These are phyloP conservation scores for Diaporthe helianthi DNA, from an alignment of 2,329 filamentous ascomycete species.

Conservation along the genomic window DNA sequence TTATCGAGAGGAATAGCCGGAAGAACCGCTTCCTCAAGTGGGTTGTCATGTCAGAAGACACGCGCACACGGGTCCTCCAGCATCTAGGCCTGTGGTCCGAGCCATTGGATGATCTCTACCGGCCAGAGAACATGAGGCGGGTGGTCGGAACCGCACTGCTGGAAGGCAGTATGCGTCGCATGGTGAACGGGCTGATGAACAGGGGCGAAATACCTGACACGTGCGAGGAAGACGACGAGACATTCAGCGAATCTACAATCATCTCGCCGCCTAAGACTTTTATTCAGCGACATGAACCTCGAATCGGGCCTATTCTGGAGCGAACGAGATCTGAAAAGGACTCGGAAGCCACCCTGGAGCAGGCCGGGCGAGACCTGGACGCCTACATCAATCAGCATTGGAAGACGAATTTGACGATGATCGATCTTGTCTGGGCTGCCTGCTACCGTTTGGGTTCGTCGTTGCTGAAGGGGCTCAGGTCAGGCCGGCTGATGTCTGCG, in stretches of 20 bases:
- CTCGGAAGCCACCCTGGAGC: no score
- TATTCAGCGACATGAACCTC: background rate
- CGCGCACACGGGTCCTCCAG: background rate
- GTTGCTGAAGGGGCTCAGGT: background rate
- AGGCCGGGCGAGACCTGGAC: background rate
- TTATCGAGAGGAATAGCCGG: background rate
- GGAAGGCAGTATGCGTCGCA: background rate
- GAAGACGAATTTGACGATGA: background rate
- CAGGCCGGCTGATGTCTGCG: background rate
- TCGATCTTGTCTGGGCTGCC: background rate
- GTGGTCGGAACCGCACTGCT: fast-evolving
- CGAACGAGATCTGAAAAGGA: background rate
- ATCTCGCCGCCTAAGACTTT: background rate
- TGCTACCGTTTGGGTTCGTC: conserved; percentile 7
- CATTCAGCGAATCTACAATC: background rate
- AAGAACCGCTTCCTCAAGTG: background rate
- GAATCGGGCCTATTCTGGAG: conserved; percentile 11
- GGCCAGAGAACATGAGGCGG: background rate
- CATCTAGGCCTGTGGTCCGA: background rate
- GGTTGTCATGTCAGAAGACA: background rate
- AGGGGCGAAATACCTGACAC: background rate
- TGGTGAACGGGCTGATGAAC: background rate
- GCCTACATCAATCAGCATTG: background rate
- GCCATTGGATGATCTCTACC: background rate
- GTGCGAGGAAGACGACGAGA: background rate